Evolutionary conservation across 352 stramenopile species (phyloP).

Genomic region (Phytophthora nicotianae): DNA sequence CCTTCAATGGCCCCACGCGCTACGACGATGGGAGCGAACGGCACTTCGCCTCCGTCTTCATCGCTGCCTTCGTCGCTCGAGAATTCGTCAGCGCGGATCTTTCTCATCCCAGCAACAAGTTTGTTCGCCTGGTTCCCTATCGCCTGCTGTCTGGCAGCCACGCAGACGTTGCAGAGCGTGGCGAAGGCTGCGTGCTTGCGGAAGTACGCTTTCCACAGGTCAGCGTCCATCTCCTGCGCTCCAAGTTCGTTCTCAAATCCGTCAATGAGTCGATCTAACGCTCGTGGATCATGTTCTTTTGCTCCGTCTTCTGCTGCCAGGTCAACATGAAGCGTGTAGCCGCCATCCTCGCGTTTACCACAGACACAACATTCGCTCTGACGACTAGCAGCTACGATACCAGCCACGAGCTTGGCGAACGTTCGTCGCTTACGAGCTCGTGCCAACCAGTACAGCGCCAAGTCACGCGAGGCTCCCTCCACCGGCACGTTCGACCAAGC

Average conservation of each 20-base stretch:
- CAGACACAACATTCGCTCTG: constrained; percentile 85
- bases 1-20: constrained; percentile 90
- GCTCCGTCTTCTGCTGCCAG: constrained; percentile 69
- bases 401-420: constrained; percentile 90
- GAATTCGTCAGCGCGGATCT: constrained; percentile 91
- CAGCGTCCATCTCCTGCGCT: constrained; percentile 82
- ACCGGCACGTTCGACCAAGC: constrained; percentile 89
- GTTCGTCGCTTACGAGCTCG: constrained; percentile 92
- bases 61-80: constrained; percentile 87
- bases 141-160: constrained; percentile 41
- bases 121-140: constrained; percentile 24
- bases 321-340: constrained; percentile 84
- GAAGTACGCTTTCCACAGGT: constrained; percentile 98
- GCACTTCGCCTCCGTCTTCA: constrained; percentile 69
- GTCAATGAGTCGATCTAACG: constrained; percentile 81
- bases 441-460: constrained; percentile 93
- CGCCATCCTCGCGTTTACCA: constrained; percentile 59
- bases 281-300: constrained; percentile 69
- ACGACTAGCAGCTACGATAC: constrained; percentile 83
- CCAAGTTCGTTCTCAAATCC: constrained; percentile 86
- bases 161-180: constrained; percentile 95
- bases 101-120: constrained; percentile 49
- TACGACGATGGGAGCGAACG: constrained; percentile 94
- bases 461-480: constrained; percentile 80
- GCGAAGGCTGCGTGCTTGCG: constrained; percentile 92